Evolutionary conservation across 345 rosid species (phyloP).

Genomic region (Sapria himalayana): DNA sequence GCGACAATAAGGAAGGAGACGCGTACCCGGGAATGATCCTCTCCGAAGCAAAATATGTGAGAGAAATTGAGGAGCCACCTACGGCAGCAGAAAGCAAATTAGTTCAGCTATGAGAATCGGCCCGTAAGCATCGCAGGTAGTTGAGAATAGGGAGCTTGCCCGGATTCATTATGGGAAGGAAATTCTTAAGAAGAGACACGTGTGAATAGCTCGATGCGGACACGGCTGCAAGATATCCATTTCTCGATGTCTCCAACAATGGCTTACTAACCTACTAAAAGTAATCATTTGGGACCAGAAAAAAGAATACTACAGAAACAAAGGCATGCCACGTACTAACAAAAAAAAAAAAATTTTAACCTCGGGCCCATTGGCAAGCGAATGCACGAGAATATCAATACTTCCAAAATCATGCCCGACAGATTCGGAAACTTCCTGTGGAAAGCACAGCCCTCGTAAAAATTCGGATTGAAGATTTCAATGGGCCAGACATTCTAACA

Average conservation of each 20-base stretch:
- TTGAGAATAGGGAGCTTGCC: conserved; percentile 21
- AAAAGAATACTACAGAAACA: too few relatives aligned
- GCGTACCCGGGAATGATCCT: conserved; percentile 80
- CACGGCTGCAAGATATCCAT: conserved; percentile 79
- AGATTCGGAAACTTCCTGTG: conserved; percentile 86
- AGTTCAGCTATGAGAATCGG: conserved; percentile 4
- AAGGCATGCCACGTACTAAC: too few relatives aligned
- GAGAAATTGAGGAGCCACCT: conserved; percentile 91
- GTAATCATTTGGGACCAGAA: not conserved
- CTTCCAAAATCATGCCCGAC: conserved; percentile 73
- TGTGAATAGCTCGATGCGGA: conserved; percentile 94
- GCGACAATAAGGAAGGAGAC: not conserved
- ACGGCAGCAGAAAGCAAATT: conserved; percentile 12
- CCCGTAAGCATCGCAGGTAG: not conserved
- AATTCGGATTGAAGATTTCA: too few relatives aligned
- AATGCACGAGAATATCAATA: conserved; percentile 86
- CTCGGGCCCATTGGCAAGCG: conserved; percentile 96
- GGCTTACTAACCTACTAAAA: conserved; percentile 57
- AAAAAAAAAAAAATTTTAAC: conserved; percentile 22
- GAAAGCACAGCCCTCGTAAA: too few relatives aligned
- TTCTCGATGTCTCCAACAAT: conserved; percentile 80
- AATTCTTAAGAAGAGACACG: conserved; percentile 69
- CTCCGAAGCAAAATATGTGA: conserved; percentile 88
- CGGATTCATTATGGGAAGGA: conserved; percentile 82
- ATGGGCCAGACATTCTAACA: too few relatives aligned